These are phyloP conservation scores for Ophiocordyceps polyrhachis-furcata DNA, from an alignment of 2,329 filamentous ascomycete species.

Conservation along the genomic window DNA sequence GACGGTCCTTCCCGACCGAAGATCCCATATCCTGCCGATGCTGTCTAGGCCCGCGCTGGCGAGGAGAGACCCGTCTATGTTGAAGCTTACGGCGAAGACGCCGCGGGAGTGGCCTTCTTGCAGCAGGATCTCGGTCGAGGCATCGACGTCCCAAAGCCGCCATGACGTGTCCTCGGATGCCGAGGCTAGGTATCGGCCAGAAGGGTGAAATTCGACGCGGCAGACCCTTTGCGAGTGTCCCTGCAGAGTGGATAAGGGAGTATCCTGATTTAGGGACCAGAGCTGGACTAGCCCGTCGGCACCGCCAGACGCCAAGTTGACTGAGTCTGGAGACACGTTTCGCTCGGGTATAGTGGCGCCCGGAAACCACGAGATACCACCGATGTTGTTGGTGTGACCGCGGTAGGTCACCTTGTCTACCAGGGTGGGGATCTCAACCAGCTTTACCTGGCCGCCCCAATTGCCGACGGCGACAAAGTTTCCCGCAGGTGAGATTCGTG, in stretches of 20 bases:
- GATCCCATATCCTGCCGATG: conserved; percentile 87
- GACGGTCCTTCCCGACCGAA: conserved; percentile 78
- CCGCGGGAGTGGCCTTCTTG: conserved; percentile 93
- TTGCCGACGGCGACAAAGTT: conserved; percentile 75
- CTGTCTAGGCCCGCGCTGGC: conserved; percentile 89
- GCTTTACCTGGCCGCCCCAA: conserved; percentile 76
- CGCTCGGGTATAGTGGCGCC: conserved; percentile 54
- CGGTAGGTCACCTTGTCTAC: conserved; percentile 58
- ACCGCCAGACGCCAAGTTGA: conserved; percentile 81
- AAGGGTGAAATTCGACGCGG: conserved; percentile 86
- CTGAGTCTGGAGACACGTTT: conserved; percentile 50
- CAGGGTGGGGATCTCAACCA: conserved; percentile 69
- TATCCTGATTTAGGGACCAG: conserved; percentile 78
- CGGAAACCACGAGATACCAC: conserved; percentile 80
- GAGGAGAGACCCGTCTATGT: conserved; percentile 73
- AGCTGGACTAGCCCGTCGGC: conserved; percentile 76
- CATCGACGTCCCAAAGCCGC: conserved; percentile 88
- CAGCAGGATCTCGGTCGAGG: conserved; percentile 61
- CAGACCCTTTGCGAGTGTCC: conserved; percentile 81
- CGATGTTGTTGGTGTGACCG: conserved; percentile 76
- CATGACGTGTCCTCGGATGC: conserved; percentile 94
- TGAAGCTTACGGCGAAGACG: conserved; percentile 81
- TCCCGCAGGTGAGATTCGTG: conserved; percentile 73
- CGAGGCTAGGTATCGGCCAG: conserved; percentile 73
- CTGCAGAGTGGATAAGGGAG: conserved; percentile 60